Evolutionary conservation across 768 basidiomycete species (phyloP).

Genomic region (Pisolithus albus): DNA sequence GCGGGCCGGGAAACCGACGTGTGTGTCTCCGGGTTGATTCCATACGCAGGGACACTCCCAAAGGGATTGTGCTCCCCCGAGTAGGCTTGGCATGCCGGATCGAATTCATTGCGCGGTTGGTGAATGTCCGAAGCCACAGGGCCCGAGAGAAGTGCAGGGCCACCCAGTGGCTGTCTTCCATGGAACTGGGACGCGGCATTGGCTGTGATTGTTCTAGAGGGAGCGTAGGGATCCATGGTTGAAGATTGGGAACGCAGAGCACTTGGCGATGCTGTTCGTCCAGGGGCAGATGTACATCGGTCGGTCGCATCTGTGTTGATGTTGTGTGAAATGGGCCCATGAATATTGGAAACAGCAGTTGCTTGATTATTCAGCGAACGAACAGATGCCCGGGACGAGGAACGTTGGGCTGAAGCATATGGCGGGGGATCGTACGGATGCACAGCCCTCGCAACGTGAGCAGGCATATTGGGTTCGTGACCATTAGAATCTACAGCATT

Average conservation of each 20-base stretch:
- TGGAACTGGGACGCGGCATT: constrained; percentile 19
- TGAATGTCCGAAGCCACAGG: constrained; percentile 14
- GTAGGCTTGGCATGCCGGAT: constrained; percentile 17
- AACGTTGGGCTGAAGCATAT: constrained; percentile 9
- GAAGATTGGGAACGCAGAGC: constrained; percentile 20
- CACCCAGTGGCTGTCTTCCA: constrained; percentile 40
- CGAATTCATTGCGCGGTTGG: constrained; percentile 23
- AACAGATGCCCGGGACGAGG: constrained; percentile 19
- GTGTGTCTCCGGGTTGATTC: constrained; percentile 21
- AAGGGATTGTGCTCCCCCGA: constrained; percentile 14
- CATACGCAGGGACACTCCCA: constrained; percentile 11
- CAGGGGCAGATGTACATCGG: constrained; percentile 12
- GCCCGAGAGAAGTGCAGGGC: constrained; percentile 33
- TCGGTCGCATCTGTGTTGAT: constrained; percentile 15
- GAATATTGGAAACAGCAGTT: constrained; percentile 4
- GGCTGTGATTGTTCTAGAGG: constrained; percentile 18
- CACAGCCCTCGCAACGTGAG: not conserved
- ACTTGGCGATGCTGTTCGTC: constrained; percentile 27
- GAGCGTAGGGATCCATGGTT: constrained; percentile 33
- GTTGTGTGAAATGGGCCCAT: not conserved
- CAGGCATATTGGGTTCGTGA: constrained; percentile 1
- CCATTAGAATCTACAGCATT: constrained; percentile 3
- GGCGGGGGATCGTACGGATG: constrained; percentile 3
- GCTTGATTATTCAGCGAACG: constrained; percentile 17
- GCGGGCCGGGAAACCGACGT: constrained; percentile 38